Evolutionary conservation across 1,284 basidiomycete genomes (phyloP), one percentile per base, ranked within the genome.

Genomic region (Megacollybia platyphylla): DNA sequence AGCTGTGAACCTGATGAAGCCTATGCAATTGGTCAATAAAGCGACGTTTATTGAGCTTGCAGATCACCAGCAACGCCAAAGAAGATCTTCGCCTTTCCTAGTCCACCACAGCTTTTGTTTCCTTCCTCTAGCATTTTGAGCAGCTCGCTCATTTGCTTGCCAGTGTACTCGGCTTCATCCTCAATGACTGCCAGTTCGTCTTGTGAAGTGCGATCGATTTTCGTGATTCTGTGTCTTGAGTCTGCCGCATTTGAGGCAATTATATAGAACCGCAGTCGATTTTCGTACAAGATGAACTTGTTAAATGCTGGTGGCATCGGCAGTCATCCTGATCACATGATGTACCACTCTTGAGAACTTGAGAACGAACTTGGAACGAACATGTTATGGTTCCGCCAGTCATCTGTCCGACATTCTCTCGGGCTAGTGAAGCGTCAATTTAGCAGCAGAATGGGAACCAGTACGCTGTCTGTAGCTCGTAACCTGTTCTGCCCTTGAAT

Each of bases 91-190:
- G 86, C 79, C 51, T 83, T 88, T 4, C 87, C 88, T 46, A 97
- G 63, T 1, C 93, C 92, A 6, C 93, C 93, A 7, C 82, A 82
- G 3, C 70, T 73, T 57, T 82, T 85, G 60, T 97, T 97, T 13
- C 92, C 92, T 53, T 97, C 92, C 48, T 92, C 87, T 10, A 98
- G 71, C 86, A 93, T 96, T 58, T 88, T 87, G 49, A 97, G 69
- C 62, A 97, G 79, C 30, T 82, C 79, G 41, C 77, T 85, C 71
- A 97, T 86, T 63, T 98, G 87, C 53, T 80, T 82, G 9, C 83
- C 79, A 36, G 79, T 87, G 59, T 98, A 98, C 27, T 89, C 76
- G 0, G 80, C 79, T 40, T 87, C 79, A 59, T 96, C 93, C 52
- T 96, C 89, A 8, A 87, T 71, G 3, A 94, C 77, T 26, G 65